Evolutionary conservation across 164 flowering plant species (phyloP).

Genomic region (Magnolia kwangsiensis): DNA sequence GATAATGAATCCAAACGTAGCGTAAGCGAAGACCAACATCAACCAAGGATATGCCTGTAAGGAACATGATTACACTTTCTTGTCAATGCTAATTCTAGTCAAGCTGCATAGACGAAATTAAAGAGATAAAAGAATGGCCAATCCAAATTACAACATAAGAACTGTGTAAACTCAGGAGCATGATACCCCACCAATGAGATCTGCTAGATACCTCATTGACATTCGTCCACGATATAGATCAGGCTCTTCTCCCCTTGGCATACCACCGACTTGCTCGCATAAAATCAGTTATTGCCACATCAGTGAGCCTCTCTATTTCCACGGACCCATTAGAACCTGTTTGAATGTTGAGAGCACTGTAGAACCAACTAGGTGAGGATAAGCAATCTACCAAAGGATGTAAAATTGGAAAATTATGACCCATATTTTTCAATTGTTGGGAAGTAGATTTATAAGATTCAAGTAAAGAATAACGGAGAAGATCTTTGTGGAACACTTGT

Average conservation of each 20-base stretch:
- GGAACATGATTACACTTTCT: conserved; percentile 68
- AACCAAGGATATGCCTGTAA: conserved; percentile 49
- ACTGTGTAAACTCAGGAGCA: not conserved
- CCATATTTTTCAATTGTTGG: not conserved
- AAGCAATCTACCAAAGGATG: conserved; percentile 15
- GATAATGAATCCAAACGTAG: not conserved
- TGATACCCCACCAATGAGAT: conserved; percentile 76
- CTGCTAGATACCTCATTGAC: conserved; percentile 85
- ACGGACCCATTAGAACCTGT: conserved; percentile 62
- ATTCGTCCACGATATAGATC: conserved; percentile 79
- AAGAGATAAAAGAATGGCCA: conserved; percentile 38
- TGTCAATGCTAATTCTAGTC: conserved; percentile 57
- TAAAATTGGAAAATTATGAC: not conserved
- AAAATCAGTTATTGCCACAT: conserved; percentile 51
- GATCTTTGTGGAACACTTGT: too few relatives aligned
- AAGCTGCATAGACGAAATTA: conserved; percentile 59
- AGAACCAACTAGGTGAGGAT: not conserved
- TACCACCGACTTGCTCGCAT: conserved; percentile 66
- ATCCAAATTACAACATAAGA: conserved; percentile 24
- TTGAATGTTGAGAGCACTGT: conserved; percentile 74
- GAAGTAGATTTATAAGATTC: too few relatives aligned
- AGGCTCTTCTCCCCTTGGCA: conserved; percentile 49
- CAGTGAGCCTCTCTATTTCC: conserved; percentile 69
- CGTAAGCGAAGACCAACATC: conserved; percentile 2
- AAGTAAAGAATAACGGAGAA: too few relatives aligned